Evolutionary conservation across 441 rosid species (phyloP).

Genomic region (Cnidoscolus chayamansa): DNA sequence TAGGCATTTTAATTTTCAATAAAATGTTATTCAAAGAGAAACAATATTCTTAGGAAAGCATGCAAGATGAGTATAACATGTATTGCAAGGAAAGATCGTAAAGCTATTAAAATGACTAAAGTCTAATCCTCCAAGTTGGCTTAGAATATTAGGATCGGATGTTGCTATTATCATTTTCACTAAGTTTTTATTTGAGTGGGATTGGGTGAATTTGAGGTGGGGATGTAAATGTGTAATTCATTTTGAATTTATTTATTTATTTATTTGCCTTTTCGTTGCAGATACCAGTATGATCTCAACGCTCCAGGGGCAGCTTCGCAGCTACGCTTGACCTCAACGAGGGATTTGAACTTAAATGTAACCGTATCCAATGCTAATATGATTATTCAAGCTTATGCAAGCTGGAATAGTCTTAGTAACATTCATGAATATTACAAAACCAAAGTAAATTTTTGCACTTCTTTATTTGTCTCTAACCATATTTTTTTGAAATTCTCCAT

Average conservation of each 20-base stretch:
- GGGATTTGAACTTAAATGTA: constrained; percentile 82
- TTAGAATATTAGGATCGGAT: background rate
- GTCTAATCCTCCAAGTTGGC: background rate
- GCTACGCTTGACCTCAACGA: constrained; percentile 67
- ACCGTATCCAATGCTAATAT: constrained; percentile 85
- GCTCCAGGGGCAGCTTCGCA: constrained; percentile 81
- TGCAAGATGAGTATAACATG: too few species aligned
- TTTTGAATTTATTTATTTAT: background rate
- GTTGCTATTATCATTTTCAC: background rate
- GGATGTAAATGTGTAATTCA: background rate
- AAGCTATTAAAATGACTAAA: background rate
- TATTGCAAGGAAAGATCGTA: background rate
- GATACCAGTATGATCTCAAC: constrained; percentile 80
- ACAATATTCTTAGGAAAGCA: too few species aligned
- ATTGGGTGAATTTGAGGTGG: background rate
- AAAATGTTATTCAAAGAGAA: too few species aligned
- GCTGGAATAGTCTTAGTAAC: constrained; percentile 84
- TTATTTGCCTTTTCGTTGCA: constrained; percentile 21
- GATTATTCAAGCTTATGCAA: constrained; percentile 94
- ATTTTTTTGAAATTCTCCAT: constrained; percentile 4
- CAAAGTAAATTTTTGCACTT: constrained; percentile 38
- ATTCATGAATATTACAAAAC: constrained; percentile 49
- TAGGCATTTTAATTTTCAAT: too few species aligned
- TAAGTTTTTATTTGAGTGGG: background rate
- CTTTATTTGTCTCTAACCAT: constrained; percentile 1